Evolutionary conservation across 2,329 filamentous ascomycete species (phyloP).

Genomic region (Sporothrix variecibatus): DNA sequence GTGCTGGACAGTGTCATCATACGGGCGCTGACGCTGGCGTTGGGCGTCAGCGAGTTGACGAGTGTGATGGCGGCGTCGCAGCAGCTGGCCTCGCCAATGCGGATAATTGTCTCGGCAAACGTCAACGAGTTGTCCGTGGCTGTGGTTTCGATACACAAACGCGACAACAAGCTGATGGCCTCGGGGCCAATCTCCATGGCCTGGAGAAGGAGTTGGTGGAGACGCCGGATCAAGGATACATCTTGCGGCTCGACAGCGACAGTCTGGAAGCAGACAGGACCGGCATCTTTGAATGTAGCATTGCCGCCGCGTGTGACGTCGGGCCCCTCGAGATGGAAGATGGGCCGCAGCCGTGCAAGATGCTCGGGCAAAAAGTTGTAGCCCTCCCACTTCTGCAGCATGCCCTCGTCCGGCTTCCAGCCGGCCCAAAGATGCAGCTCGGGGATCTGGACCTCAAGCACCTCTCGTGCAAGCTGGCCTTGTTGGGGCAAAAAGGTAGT

Average conservation of each 20-base stretch:
- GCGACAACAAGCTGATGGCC: slow-evolving; percentile 31
- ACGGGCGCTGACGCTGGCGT: slow-evolving; percentile 26
- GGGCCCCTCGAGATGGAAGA: slow-evolving; percentile 34
- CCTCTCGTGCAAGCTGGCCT: slow-evolving; percentile 34
- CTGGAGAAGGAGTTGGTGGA: slow-evolving; percentile 27
- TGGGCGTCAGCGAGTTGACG: slow-evolving; percentile 15
- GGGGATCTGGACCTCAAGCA: slow-evolving; percentile 29
- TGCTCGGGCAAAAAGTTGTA: slow-evolving; percentile 30
- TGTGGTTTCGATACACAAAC: slow-evolving; percentile 28
- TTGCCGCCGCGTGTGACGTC: slow-evolving; percentile 28
- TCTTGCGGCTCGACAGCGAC: slow-evolving; percentile 26
- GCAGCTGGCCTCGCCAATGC: slow-evolving; percentile 24
- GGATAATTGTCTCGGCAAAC: slow-evolving; percentile 29
- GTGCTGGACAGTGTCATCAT: slow-evolving; percentile 29
- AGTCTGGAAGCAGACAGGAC: slow-evolving; percentile 28
- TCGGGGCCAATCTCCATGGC: slow-evolving; percentile 27
- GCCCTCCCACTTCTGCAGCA: slow-evolving; percentile 31
- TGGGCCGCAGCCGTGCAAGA: slow-evolving; percentile 22
- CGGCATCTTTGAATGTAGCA: slow-evolving; percentile 29
- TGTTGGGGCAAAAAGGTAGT: slow-evolving; percentile 42
- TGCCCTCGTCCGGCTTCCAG: slow-evolving; percentile 33
- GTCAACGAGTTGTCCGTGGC: slow-evolving; percentile 27
- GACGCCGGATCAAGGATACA: slow-evolving; percentile 19
- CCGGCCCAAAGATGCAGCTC: slow-evolving; percentile 26
- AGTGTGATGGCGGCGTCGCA: slow-evolving; percentile 28